Conservation (phyloP, 2,329 filamentous ascomycete species). For the Xylaria sp. region DNA sequence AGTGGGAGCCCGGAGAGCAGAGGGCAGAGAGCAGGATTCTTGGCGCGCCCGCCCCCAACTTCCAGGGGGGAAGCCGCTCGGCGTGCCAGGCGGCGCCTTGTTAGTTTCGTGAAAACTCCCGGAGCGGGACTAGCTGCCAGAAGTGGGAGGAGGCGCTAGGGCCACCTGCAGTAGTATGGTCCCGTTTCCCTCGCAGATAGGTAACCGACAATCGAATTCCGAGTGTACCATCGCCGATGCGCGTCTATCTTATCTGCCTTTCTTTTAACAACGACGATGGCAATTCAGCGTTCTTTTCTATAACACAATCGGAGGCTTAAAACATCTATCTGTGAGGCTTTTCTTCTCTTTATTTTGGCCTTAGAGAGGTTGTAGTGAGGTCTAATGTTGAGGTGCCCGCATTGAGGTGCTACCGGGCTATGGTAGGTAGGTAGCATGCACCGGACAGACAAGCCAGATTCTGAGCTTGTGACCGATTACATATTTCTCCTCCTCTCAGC, state of each 20-base stretch:
- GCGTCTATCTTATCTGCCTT: conserved; percentile 8
- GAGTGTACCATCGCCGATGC: conserved; percentile 25
- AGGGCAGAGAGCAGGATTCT: not conserved
- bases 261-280: too few species aligned
- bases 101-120: not conserved
- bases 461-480: too few species aligned
- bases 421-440: too few species aligned
- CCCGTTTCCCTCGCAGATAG: conserved; percentile 11
- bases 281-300: too few species aligned
- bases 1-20: not conserved
- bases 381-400: too few species aligned
- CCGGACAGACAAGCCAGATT: too few species aligned
- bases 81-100: not conserved
- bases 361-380: not conserved
- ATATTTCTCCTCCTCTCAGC: too few species aligned
- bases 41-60: not conserved
- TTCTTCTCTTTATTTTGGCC: too few species aligned
- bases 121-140: not conserved
- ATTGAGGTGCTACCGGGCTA: too few species aligned
- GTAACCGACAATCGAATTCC: conserved; percentile 27
- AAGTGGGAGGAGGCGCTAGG: not conserved
- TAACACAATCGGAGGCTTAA: too few species aligned
- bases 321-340: too few species aligned
- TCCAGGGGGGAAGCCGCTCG: not conserved
- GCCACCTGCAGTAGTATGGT: not conserved